Percentiles rank a stretch among this genome's conserved stretches.
phyloP scores from a whole-genome alignment of 192 early-diverging fungal genomes.

The Coemansia sp. region DNA sequence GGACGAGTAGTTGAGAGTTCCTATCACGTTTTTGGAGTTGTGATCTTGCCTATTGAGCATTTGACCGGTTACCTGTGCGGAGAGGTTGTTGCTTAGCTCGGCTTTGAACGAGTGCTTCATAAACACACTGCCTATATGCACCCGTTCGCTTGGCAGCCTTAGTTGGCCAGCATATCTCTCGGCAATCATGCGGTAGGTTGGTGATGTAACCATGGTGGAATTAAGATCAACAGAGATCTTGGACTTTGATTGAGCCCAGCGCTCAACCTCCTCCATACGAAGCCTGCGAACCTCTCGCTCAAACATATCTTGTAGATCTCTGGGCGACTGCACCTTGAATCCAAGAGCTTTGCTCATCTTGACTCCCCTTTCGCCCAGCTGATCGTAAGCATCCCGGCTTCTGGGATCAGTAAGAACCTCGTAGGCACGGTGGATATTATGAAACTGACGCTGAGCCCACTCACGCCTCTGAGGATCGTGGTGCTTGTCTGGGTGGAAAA shows the following conservation, averaged over 20 bases:
- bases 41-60: slow-evolving; percentile 64
- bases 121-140: slow-evolving; percentile 42
- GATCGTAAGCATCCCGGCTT: slow-evolving; percentile 85
- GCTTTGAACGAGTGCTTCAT: slow-evolving; percentile 65
- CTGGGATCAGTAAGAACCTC: slow-evolving; percentile 81
- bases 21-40: slow-evolving; percentile 76
- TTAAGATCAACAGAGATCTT: slow-evolving; percentile 38
- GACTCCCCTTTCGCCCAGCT: slow-evolving; percentile 88
- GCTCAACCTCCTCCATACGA: slow-evolving; percentile 65
- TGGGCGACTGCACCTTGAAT: slow-evolving; percentile 63
- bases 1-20: slow-evolving; percentile 74
- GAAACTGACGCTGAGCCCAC: slow-evolving; percentile 73
- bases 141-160: slow-evolving; percentile 24
- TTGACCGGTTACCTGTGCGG: slow-evolving; percentile 58
- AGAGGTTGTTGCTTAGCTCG: slow-evolving; percentile 56
- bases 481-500: slow-evolving; percentile 83
- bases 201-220: slow-evolving; percentile 54
- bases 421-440: slow-evolving; percentile 75
- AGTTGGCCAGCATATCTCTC: slow-evolving; percentile 7
- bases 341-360: slow-evolving; percentile 63
- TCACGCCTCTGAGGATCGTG: slow-evolving; percentile 58
- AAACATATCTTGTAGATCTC: slow-evolving; percentile 69
- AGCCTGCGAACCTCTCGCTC: slow-evolving; percentile 62
- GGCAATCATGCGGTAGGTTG: slow-evolving; percentile 39
- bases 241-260: slow-evolving; percentile 62